Percentiles rank a stretch among this genome's conserved stretches.
These are phyloP conservation scores for Galerina marginata DNA, from an alignment of 768 basidiomycete species.

Conservation along the genomic window DNA sequence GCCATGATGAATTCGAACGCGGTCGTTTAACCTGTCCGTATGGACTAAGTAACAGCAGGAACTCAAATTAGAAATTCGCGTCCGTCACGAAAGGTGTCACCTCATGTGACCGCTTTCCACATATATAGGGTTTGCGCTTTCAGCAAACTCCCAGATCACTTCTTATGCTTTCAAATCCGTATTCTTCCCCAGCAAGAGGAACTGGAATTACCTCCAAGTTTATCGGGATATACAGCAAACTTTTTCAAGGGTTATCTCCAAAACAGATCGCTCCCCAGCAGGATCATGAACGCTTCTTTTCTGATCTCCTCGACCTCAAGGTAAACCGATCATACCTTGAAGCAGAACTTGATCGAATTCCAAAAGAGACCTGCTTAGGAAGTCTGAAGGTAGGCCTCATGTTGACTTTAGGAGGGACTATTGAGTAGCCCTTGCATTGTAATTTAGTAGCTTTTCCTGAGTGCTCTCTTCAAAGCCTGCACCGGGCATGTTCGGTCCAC, in stretches of 20 bases:
- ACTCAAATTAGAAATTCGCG: conserved; percentile 22
- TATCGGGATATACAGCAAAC: conserved; percentile 42
- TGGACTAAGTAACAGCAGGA: no score
- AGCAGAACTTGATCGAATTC: conserved; percentile 41
- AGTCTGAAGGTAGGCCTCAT: conserved; percentile 52
- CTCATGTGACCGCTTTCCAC: conserved; percentile 9
- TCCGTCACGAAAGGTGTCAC: conserved; percentile 22
- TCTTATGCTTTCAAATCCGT: no score
- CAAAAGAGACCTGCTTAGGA: conserved; percentile 56
- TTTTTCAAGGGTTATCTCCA: conserved; percentile 55
- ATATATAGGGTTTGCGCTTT: not conserved
- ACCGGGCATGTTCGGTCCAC: conserved; percentile 42
- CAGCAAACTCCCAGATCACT: no score
- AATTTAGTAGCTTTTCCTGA: conserved; percentile 56
- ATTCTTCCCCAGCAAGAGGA: no score
- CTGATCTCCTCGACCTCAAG: conserved; percentile 55
- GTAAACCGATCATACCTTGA: conserved; percentile 54
- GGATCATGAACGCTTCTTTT: conserved; percentile 54
- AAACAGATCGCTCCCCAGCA: conserved; percentile 50
- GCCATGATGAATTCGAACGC: conserved; percentile 16
- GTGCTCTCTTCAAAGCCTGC: conserved; percentile 53
- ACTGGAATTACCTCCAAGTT: conserved; percentile 27
- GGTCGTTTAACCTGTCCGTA: no score
- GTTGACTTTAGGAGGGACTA: conserved; percentile 5
- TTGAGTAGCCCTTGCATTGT: not conserved